A percentile compares a stretch with the other conserved stretches of the same genome.
These are phyloP conservation scores for Triticum turgidum DNA, from an alignment of 176 grass and related monocot genomes.

Conservation along the genomic window DNA sequence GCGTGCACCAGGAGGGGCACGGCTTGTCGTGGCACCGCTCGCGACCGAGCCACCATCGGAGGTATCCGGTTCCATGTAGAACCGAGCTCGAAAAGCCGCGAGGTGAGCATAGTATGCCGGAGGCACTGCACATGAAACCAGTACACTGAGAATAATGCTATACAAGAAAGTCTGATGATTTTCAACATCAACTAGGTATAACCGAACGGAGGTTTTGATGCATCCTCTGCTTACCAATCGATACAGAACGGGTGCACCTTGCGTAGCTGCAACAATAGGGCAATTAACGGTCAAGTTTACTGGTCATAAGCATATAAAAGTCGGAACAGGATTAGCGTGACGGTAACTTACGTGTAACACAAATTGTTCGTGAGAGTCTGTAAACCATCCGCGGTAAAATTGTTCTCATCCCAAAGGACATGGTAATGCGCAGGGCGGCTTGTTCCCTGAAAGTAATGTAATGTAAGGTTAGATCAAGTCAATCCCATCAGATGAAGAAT, in stretches of 20 bases:
- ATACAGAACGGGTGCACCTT: conserved; percentile 62
- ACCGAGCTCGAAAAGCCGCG: conserved; percentile 57
- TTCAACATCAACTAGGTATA: background rate
- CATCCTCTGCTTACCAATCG: conserved; percentile 50
- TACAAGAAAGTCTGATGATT: background rate
- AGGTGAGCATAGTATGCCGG: conserved; percentile 68
- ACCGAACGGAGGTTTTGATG: background rate
- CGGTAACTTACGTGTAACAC: conserved; percentile 65
- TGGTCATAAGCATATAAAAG: background rate
- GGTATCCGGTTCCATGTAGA: conserved; percentile 58
- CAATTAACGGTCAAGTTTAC: background rate
- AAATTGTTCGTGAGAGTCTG: conserved; percentile 81
- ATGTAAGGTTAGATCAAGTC: conserved; percentile 9
- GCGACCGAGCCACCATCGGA: conserved; percentile 51
- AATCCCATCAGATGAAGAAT: background rate
- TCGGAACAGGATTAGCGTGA: background rate
- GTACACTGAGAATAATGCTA: background rate
- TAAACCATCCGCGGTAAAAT: conserved; percentile 59
- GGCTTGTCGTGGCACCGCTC: conserved; percentile 31
- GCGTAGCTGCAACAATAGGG: conserved; percentile 52
- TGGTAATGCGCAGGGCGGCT: conserved; percentile 80
- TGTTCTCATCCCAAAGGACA: conserved; percentile 78
- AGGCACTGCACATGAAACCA: conserved; percentile 44
- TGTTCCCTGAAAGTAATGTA: conserved; percentile 48
- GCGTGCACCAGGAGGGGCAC: conserved; percentile 25